Evolutionary conservation across 371 early-diverging fungal genomes (phyloP).

Genomic region (Haplosporangium sp.): DNA sequence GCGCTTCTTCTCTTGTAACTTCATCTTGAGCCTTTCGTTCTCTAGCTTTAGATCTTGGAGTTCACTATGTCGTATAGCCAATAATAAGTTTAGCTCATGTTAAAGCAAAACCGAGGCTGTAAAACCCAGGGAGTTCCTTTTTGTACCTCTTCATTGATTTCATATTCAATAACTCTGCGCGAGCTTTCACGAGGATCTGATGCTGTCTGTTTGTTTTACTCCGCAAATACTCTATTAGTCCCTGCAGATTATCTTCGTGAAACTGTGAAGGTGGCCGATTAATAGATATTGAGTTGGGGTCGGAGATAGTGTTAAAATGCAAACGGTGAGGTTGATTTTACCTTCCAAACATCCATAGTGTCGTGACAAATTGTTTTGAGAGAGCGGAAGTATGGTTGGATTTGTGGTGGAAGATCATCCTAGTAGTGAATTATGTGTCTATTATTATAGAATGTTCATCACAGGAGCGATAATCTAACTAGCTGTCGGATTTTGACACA

Average conservation of each 20-base stretch:
- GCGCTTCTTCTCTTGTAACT: not conserved
- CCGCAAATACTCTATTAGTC: slow-evolving; percentile 26
- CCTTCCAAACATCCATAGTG: slow-evolving; percentile 35
- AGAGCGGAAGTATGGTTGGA: slow-evolving; percentile 29
- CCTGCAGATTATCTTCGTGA: slow-evolving; percentile 33
- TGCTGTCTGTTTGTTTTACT: slow-evolving; percentile 32
- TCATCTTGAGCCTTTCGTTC: slow-evolving; percentile 17
- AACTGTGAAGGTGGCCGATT: slow-evolving; percentile 19
- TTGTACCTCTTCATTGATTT: slow-evolving; percentile 35
- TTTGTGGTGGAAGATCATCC: slow-evolving; percentile 30
- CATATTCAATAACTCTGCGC: slow-evolving; percentile 33
- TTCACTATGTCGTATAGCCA: slow-evolving; percentile 12
- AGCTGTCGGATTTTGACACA: not conserved
- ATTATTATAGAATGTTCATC: not conserved
- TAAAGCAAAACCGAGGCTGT: no score
- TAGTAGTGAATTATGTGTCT: not conserved
- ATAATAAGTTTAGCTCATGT: no score
- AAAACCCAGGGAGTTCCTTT: not conserved
- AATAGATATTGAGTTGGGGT: no score
- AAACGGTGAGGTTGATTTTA: not conserved
- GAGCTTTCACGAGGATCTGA: slow-evolving; percentile 22
- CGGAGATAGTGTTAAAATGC: no score
- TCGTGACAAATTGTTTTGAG: slow-evolving; percentile 14
- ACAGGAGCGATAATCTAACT: not conserved
- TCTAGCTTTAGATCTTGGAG: slow-evolving; percentile 23